Percentiles rank a stretch among this genome's conserved stretches.
These are phyloP conservation scores for Monosporascus sp. DNA, from an alignment of 2,329 filamentous ascomycete genomes.

Conservation along the genomic window DNA sequence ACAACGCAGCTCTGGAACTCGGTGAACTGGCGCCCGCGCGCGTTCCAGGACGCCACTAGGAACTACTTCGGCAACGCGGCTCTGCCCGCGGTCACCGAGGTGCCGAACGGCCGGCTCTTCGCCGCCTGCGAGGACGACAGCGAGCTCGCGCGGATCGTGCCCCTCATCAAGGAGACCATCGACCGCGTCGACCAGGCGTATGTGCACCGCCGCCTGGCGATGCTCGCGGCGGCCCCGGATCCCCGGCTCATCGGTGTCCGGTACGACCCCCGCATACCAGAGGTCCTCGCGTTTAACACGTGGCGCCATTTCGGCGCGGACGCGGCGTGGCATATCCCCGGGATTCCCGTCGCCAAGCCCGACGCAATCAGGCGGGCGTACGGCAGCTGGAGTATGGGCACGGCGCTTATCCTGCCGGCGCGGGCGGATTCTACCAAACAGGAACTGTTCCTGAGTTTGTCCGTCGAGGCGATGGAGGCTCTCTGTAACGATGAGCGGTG, in stretches of 20 bases:
- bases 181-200: conserved; percentile 35
- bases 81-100: conserved; percentile 30
- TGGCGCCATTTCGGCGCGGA: conserved; percentile 41
- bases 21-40: conserved; percentile 36
- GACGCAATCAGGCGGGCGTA: conserved; percentile 28
- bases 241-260: conserved; percentile 35
- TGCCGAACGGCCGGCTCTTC: conserved; percentile 17
- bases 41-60: conserved; percentile 24
- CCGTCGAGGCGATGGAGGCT: conserved; percentile 24
- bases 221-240: conserved; percentile 32
- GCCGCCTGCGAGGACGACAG: conserved; percentile 17
- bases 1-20: conserved; percentile 32
- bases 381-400: conserved; percentile 26
- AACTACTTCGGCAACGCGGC: conserved; percentile 39
- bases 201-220: conserved; percentile 31
- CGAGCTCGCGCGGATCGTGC: conserved; percentile 25
- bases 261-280: conserved; percentile 34
- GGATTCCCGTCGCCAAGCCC: conserved; percentile 31
- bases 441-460: conserved; percentile 28
- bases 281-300: conserved; percentile 38
- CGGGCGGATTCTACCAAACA: conserved; percentile 20
- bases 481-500: conserved; percentile 26
- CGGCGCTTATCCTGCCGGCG: conserved; percentile 27
- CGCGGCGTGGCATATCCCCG: conserved; percentile 31
- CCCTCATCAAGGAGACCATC: conserved; percentile 26